Conservation (phyloP, 2,329 filamentous ascomycete species). For the Sporothrix schenckii region DNA sequence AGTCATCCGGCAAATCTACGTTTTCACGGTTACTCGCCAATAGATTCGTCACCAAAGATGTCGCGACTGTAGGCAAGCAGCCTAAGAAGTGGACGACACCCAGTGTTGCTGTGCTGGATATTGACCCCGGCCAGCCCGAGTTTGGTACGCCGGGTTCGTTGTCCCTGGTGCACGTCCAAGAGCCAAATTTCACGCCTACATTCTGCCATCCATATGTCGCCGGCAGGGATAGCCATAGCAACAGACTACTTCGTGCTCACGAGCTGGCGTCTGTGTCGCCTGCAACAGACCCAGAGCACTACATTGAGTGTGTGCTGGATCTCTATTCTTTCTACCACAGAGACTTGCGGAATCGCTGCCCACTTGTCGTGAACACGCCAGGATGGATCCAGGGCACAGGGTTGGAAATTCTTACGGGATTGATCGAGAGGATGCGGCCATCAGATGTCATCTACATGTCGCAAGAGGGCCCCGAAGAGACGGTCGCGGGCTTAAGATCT, state of each 20-base stretch:
- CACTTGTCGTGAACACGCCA: conserved; percentile 73
- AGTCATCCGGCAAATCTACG: conserved; percentile 75
- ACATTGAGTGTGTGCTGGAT: conserved; percentile 64
- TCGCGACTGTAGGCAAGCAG: conserved; percentile 5
- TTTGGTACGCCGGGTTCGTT: conserved; percentile 71
- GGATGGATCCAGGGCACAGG: conserved; percentile 75
- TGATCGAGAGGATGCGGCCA: conserved; percentile 59
- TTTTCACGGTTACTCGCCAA: conserved; percentile 70
- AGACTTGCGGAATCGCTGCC: conserved; percentile 47
- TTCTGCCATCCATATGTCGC: conserved; percentile 60
- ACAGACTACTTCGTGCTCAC: conserved; percentile 62
- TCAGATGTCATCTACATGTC: conserved; percentile 71
- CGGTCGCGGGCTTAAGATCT: conserved; percentile 56
- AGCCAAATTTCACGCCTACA: conserved; percentile 66
- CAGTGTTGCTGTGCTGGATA: conserved; percentile 65
- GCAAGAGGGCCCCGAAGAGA: conserved; percentile 61
- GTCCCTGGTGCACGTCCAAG: conserved; percentile 64
- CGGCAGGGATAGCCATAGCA: conserved; percentile 40
- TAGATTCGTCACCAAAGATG: conserved; percentile 59
- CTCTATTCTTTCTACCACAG: conserved; percentile 62
- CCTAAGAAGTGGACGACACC: conserved; percentile 38
- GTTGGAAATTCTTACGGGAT: conserved; percentile 62
- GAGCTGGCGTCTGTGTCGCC: conserved; percentile 67
- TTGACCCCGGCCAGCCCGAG: conserved; percentile 78
- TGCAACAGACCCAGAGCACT: conserved; percentile 67